A percentile compares a stretch with the other conserved stretches of the same genome.
phyloP scores from a whole-genome alignment of 305 asterid genomes.

The Fraxinus sp. region DNA sequence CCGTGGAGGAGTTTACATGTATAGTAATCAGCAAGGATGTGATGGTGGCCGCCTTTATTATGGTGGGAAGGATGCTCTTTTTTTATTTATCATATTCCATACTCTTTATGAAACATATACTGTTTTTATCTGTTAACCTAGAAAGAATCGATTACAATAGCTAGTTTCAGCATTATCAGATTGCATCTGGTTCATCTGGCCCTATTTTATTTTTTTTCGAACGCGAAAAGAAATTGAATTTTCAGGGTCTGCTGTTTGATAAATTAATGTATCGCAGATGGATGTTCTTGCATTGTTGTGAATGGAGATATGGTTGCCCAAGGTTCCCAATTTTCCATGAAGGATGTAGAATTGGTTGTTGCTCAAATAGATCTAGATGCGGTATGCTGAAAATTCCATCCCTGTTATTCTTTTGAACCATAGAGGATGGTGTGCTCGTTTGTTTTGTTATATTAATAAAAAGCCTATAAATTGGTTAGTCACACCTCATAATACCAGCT shows the following conservation, averaged over 20 bases:
- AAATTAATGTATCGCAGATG: slow-evolving; percentile 55
- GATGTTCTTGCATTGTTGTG: slow-evolving; percentile 89
- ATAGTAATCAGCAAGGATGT: slow-evolving; percentile 95
- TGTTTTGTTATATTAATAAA: slow-evolving; percentile 10
- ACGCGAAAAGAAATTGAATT: slow-evolving; percentile 4
- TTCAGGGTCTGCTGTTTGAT: slow-evolving; percentile 24
- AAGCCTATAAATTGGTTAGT: slow-evolving; percentile 6
- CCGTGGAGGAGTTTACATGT: slow-evolving; percentile 98
- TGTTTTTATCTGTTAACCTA: slow-evolving; percentile 19
- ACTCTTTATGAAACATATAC: neutral
- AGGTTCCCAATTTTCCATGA: slow-evolving; percentile 91
- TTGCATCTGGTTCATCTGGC: neutral
- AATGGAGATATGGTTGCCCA: slow-evolving; percentile 97
- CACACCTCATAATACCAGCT: slow-evolving; percentile 1
- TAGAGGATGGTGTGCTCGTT: slow-evolving; percentile 5
- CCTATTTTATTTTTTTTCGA: neutral
- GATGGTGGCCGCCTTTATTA: slow-evolving; percentile 97
- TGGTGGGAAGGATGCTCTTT: slow-evolving; percentile 45
- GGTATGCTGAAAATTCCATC: slow-evolving; percentile 46
- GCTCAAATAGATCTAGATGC: slow-evolving; percentile 97
- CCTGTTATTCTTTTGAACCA: slow-evolving; percentile 17
- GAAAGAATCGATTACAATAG: neutral
- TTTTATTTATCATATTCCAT: neutral
- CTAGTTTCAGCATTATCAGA: slow-evolving; percentile 1
- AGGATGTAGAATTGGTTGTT: slow-evolving; percentile 91